These are phyloP conservation scores for Scenedesmus sp. DNA, from an alignment of 163 green algal species.

Conservation along the genomic window DNA sequence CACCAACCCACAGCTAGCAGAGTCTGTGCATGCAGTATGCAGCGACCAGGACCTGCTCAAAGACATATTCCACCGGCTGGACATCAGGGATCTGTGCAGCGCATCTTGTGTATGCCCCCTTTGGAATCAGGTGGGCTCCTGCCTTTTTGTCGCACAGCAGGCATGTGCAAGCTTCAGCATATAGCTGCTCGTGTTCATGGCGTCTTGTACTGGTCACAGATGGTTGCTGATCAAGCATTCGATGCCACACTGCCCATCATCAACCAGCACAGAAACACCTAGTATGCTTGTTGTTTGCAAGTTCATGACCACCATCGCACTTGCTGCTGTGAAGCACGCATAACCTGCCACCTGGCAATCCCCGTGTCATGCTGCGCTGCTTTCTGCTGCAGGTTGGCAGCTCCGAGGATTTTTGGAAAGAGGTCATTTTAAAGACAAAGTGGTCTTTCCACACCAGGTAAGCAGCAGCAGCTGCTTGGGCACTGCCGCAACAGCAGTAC, in stretches of 20 bases:
- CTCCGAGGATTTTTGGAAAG: constrained; percentile 47
- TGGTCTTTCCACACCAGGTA: constrained; percentile 24
- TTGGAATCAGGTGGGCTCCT: constrained; percentile 39
- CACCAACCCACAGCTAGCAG: background rate
- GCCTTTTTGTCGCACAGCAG: background rate
- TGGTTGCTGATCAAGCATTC: too few species aligned
- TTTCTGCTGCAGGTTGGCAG: constrained; percentile 26
- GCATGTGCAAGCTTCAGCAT: background rate
- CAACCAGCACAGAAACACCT: background rate
- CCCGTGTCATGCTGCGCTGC: background rate
- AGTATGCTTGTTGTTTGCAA: background rate
- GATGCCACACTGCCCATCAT: too few species aligned
- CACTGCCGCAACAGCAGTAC: background rate
- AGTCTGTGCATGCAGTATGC: background rate
- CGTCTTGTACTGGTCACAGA: background rate
- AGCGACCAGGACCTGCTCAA: constrained; percentile 45
- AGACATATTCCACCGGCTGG: constrained; percentile 23
- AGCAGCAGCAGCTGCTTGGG: background rate
- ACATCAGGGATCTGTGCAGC: constrained; percentile 29
- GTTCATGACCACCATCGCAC: background rate
- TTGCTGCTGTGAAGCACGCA: background rate
- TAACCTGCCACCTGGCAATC: background rate
- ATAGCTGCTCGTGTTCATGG: background rate
- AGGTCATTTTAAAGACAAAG: constrained; percentile 33
- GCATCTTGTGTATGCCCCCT: constrained; percentile 6